phyloP scores from a whole-genome alignment of 805 yeast genomes.

The Ogataea dorogensis region DNA sequence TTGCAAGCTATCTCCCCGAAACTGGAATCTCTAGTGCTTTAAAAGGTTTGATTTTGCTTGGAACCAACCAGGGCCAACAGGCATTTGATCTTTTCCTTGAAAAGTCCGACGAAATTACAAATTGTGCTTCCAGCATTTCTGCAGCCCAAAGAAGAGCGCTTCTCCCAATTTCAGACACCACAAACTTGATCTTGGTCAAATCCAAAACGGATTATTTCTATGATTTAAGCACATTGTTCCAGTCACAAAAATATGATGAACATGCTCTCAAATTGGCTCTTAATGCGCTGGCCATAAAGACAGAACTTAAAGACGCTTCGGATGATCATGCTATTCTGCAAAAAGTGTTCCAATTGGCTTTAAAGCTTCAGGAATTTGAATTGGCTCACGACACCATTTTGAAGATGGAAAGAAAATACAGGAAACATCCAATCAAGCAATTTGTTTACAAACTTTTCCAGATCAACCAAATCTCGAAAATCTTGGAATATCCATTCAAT shows the following conservation, averaged over 20 bases:
- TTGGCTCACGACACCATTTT: conserved; percentile 29
- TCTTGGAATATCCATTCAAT: conserved; percentile 43
- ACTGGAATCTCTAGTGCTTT: conserved; percentile 26
- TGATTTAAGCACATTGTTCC: conserved; percentile 38
- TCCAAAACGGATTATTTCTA: conserved; percentile 38
- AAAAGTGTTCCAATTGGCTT: conserved; percentile 32
- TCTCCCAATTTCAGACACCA: conserved; percentile 17
- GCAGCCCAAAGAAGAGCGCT: conserved; percentile 23
- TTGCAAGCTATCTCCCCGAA: conserved; percentile 24
- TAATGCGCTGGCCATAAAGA: conserved; percentile 24
- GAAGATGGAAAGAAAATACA: conserved; percentile 26
- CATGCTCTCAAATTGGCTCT: conserved; percentile 38
- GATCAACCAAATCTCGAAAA: conserved; percentile 37
- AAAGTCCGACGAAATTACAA: conserved; percentile 30
- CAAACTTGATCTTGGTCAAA: conserved; percentile 29
- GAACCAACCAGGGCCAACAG: conserved; percentile 22
- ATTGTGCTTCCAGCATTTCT: conserved; percentile 17
- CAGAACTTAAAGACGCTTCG: conserved; percentile 16
- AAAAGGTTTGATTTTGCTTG: conserved; percentile 29
- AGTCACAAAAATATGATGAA: conserved; percentile 29
- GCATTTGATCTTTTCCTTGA: conserved; percentile 34
- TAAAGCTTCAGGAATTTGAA: conserved; percentile 32
- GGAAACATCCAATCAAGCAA: conserved; percentile 28
- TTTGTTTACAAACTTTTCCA: conserved; percentile 41
- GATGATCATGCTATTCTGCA: conserved; percentile 24